Base-by-base conservation (phyloP, 148 eudicot genomes). In the Amaranthus cruentus region DNA sequence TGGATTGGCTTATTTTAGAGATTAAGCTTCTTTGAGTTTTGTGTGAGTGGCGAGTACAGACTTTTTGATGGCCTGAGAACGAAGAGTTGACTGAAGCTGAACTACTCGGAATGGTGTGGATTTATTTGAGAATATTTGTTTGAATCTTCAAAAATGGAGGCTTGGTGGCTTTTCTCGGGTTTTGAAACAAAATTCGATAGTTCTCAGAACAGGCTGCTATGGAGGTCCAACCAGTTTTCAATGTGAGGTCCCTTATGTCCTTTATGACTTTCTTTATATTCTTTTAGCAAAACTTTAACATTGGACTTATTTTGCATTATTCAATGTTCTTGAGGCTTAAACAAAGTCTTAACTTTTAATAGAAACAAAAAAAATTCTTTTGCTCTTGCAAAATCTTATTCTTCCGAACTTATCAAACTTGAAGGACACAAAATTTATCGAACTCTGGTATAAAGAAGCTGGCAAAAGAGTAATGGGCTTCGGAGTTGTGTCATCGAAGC, bases 1-100 rank as follows among this genome's bases (percentile, higher is more conserved):
- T 94, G 97, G 97, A 76, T 89, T 5, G 97, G 97, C 70, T 84
- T 94, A 54, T 80, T 68, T 75, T 89, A 77, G 78, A 79, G 67
- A 78, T 21, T 69, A 49, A 54, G 60, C 52, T 52, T 38, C 55
- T 60, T 52, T 47, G 38, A 57, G 12, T 68, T 69, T 66, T 55
- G 55, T 51, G 38, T 21, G 47, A 44, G 38, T 28, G 38, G 38
- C 38, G 38, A 28, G 38, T 55, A 18, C 15, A 55, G 18, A 6
- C 60, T 62, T 2, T 52, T 63, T 13, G 44, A 55, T 12, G n/a
- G 47, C 21, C 18, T 9, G 10, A 55, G 8, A 53, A 58, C 42
- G 12, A 48, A 54, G 65, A 14, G 43, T 0, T 51, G 15, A 42
- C 7, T 11, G 56, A 38, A 46, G 55, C 38, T 48, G 13, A 53